Base-by-base conservation (phyloP, 192 early-diverging fungal genomes). In the Physocladia obscura region DNA sequence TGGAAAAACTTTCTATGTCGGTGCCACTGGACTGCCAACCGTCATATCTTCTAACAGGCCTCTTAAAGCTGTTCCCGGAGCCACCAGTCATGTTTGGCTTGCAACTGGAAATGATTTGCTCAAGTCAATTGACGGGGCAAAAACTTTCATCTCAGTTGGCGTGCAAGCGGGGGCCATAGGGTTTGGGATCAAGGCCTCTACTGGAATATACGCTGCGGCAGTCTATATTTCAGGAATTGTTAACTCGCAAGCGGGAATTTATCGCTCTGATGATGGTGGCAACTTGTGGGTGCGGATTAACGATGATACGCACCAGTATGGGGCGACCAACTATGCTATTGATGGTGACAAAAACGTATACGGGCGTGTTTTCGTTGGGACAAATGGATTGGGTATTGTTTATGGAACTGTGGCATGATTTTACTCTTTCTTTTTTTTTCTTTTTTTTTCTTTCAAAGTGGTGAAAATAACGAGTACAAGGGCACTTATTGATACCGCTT, bases 371-470 rank as follows among this genome's bases (percentile, higher is more conserved):
- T 71, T 74, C 21, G 48, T 71, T 2, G 71, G 71, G 58, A 69
- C 67, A 35, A 69, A 69, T 74, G 70, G 73, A 5, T 74, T 26
- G 24, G 70, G 70, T 60, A 74, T 71, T 56, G 72, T 51, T 15
- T 71, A 71, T 71, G 70, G 70, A 65, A 38, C 26, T 56, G 22
- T 6, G 6, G 54, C 54, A 56, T 44, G n/a, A 44, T 8, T 44
- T 44, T 44, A n/a, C n/a, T n/a, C n/a, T n/a, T n/a, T n/a, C n/a
- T n/a, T n/a, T n/a, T n/a, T n/a, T n/a, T n/a, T n/a, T n/a, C n/a
- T n/a, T n/a, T n/a, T n/a, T n/a, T n/a, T n/a, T n/a, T n/a, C n/a
- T n/a, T n/a, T n/a, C n/a, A n/a, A n/a, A n/a, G n/a, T n/a, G n/a
- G n/a, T n/a, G n/a, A n/a, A n/a, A n/a, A n/a, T n/a, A n/a, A n/a